Evolutionary conservation across 768 basidiomycete genomes (phyloP), one percentile per base, ranked within the genome.

Genomic region (Kwoniella sp.): DNA sequence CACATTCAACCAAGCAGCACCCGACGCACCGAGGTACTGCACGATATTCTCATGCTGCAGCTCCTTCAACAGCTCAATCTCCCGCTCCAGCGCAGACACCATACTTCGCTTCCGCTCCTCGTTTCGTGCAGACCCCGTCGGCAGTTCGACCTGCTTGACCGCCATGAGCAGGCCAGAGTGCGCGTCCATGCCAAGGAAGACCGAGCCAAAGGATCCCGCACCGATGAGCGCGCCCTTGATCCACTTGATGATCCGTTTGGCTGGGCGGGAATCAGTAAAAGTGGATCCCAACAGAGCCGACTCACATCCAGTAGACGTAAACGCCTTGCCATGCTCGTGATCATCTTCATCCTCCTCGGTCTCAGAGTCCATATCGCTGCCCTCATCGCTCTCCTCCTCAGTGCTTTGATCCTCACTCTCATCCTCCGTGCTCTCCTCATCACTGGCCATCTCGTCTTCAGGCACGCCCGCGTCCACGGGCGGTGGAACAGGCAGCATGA

Each of bases 21-120:
- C 29, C 1, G 11, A 78, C 88, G 53, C 63, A 95, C 92, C 89
- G 49, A 93, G 85, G 66, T 99, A 99, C 60, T 92, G 88, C 39
- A 99, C 95, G 62, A 99, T 95, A 62, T 98, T 84, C 20, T 90
- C 87, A 75, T 99, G 95, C 67, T 98, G 93, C 42, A 99, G 79
- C 53, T 95, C 92, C 75, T 92, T 91, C 64, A 98, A 78, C 3
- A 91, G 89, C 76, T 95, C 91, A 69, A 90, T 95, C 78, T 98
- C 95, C 65, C 88, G 79, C 74, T 93, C 90, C 57, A 98, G 77
- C 1, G 92, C 91, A 49, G 81, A 87, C 11, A 90, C 81, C 91
- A 96, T 96, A 74, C 82, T 84, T 77, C 87, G 86, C 77, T 91
- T 93, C 60, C 89, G 84, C 69, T 91, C 91, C 68, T 92, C 87